A percentile compares a stretch with the other conserved stretches of the same genome.
These are phyloP conservation scores for Trichoderma sp. DNA, from an alignment of 2,329 filamentous ascomycete genomes.

Conservation along the genomic window DNA sequence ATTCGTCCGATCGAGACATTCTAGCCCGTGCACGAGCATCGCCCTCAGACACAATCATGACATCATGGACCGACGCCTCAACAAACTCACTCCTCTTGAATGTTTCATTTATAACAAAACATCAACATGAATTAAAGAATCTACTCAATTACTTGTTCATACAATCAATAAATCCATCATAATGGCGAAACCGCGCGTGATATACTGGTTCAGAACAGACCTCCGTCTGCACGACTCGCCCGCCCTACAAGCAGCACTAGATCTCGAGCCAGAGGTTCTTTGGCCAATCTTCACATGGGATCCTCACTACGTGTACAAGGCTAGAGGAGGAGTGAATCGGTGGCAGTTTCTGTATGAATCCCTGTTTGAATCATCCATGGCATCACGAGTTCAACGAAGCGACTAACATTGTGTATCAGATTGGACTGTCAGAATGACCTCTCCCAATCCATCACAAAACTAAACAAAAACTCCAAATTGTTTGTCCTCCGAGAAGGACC, in stretches of 20 bases:
- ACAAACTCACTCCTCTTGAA: neutral
- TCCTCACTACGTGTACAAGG: constrained; percentile 73
- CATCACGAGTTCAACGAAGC: no score
- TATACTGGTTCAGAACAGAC: constrained; percentile 80
- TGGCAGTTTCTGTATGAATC: constrained; percentile 65
- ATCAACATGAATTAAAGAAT: neutral
- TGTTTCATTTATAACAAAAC: neutral
- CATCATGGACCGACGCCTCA: constrained; percentile 16
- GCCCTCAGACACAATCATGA: constrained; percentile 3
- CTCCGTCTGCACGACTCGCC: constrained; percentile 75
- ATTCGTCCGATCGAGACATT: constrained; percentile 5
- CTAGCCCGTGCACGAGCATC: neutral
- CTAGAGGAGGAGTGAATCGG: constrained; percentile 67
- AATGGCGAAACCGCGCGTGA: constrained; percentile 47
- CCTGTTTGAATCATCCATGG: no score
- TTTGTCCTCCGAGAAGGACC: constrained; percentile 71
- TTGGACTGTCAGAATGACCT: constrained; percentile 73
- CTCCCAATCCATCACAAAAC: constrained; percentile 61
- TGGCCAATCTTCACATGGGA: constrained; percentile 82
- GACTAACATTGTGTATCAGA: constrained; percentile 34
- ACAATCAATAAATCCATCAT: neutral
- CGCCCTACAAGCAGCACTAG: constrained; percentile 68
- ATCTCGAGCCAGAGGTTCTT: constrained; percentile 64
- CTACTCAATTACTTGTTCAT: no score
- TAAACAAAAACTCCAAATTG: constrained; percentile 70